Evolutionary conservation across 306 rosid genomes (phyloP).

Genomic region (Trichosanthes truncata): DNA sequence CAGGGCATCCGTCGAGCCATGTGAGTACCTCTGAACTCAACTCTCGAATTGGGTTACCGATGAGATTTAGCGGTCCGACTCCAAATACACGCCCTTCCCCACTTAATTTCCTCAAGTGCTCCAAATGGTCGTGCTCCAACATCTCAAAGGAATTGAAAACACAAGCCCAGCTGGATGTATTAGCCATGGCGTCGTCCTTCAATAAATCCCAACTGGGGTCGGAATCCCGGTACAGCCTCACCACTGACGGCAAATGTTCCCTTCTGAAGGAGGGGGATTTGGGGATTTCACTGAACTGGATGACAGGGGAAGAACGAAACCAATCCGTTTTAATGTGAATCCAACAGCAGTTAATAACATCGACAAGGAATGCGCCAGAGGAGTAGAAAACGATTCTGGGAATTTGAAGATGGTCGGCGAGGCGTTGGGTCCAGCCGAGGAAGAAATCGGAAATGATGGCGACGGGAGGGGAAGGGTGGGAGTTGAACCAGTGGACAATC

Average conservation of each 20-base stretch:
- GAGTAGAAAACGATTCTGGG: constrained; percentile 30
- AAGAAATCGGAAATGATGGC: constrained; percentile 51
- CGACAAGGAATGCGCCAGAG: not conserved
- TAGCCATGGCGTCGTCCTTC: constrained; percentile 17
- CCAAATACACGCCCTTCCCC: constrained; percentile 19
- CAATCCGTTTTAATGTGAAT: not conserved
- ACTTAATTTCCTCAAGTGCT: constrained; percentile 4
- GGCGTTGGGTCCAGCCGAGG: constrained; percentile 33
- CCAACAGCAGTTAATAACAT: constrained; percentile 20
- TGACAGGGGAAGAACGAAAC: not conserved
- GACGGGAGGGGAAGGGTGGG: constrained; percentile 38
- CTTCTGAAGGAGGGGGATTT: constrained; percentile 29
- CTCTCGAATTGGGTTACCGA: not conserved
- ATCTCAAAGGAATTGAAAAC: constrained; percentile 29
- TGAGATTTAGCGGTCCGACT: constrained; percentile 38
- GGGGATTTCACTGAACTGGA: constrained; percentile 20
- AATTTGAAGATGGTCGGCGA: constrained; percentile 22
- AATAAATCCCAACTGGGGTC: constrained; percentile 36
- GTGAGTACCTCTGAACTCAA: not conserved
- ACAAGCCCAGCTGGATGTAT: constrained; percentile 33
- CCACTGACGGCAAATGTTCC: constrained; percentile 37
- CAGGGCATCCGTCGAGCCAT: constrained; percentile 47
- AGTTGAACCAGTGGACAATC: constrained; percentile 27
- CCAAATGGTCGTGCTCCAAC: constrained; percentile 31
- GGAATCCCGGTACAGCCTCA: constrained; percentile 20